Evolutionary conservation across 345 rosid genomes (phyloP).

Genomic region (Populus euphratica): DNA sequence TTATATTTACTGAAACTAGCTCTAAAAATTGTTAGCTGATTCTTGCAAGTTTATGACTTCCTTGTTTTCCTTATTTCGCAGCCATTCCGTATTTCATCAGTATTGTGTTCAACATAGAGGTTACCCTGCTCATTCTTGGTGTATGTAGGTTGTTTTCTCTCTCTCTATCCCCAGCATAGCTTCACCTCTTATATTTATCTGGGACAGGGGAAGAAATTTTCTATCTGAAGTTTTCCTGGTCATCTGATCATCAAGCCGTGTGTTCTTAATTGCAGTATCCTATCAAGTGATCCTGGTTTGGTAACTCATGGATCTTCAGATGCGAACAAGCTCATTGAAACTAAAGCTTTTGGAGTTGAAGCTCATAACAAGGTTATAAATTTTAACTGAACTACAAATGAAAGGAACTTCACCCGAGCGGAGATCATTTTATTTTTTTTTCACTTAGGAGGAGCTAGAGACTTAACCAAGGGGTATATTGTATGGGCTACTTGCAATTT

Average conservation of each 20-base stretch:
- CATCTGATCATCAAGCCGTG: background rate
- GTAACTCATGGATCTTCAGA: constrained; percentile 23
- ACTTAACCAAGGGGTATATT: no score
- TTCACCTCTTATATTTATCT: background rate
- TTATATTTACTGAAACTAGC: no score
- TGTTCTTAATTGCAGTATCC: constrained; percentile 35
- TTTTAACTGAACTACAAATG: background rate
- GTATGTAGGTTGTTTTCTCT: constrained; percentile 41
- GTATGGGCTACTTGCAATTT: no score
- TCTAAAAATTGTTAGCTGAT: no score
- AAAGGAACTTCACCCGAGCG: no score
- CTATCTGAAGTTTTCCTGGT: background rate
- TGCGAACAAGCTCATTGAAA: constrained; percentile 20
- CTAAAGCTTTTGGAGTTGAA: constrained; percentile 23
- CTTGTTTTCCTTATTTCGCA: constrained; percentile 21
- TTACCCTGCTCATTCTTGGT: constrained; percentile 43
- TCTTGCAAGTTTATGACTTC: background rate
- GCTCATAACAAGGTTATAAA: constrained; percentile 33
- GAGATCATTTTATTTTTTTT: no score
- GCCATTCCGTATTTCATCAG: constrained; percentile 32
- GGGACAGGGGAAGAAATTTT: background rate
- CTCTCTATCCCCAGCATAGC: background rate
- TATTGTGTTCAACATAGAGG: constrained; percentile 39
- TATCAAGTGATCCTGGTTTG: constrained; percentile 51
- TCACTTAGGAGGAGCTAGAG: background rate